Conservation (phyloP, 192 early-diverging fungal species). For the Entomortierella beljakovae region DNA sequence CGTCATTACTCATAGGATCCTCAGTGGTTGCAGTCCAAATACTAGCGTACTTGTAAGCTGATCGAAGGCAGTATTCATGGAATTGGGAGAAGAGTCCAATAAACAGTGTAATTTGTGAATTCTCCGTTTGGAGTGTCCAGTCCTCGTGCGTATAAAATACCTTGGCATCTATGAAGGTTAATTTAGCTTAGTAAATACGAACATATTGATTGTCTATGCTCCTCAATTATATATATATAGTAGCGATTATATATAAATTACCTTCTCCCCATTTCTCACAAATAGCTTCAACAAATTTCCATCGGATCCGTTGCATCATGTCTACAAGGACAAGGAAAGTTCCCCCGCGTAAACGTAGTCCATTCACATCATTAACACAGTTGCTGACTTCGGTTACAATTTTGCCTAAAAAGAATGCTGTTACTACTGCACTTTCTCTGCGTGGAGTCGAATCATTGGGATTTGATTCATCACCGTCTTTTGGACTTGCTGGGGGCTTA, state of each 20-base stretch:
- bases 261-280: slow-evolving; percentile 84
- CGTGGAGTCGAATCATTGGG: slow-evolving; percentile 38
- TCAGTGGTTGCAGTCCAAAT: slow-evolving; percentile 59
- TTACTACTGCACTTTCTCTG: slow-evolving; percentile 70
- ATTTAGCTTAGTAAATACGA: slow-evolving; percentile 79
- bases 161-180: slow-evolving; percentile 76
- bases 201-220: too few relatives aligned
- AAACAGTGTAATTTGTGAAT: slow-evolving; percentile 69
- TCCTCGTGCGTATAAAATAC: slow-evolving; percentile 80
- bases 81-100: slow-evolving; percentile 77
- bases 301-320: slow-evolving; percentile 78
- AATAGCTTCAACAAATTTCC: slow-evolving; percentile 77
- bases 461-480: neutral
- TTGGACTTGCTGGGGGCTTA: slow-evolving; percentile 13
- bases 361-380: slow-evolving; percentile 82
- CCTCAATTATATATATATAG: too few relatives aligned
- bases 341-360: slow-evolving; percentile 78
- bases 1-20: slow-evolving; percentile 16
- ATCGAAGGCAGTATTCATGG: slow-evolving; percentile 72
- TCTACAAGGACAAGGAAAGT: slow-evolving; percentile 75
- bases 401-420: slow-evolving; percentile 80
- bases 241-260: too few relatives aligned
- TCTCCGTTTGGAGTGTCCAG: slow-evolving; percentile 73
- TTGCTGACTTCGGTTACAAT: slow-evolving; percentile 81
- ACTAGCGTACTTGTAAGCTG: slow-evolving; percentile 69